Evolutionary conservation across 225 moss, liverwort and hornwort species (phyloP).

Genomic region (Pseudoscleropodium purum): DNA sequence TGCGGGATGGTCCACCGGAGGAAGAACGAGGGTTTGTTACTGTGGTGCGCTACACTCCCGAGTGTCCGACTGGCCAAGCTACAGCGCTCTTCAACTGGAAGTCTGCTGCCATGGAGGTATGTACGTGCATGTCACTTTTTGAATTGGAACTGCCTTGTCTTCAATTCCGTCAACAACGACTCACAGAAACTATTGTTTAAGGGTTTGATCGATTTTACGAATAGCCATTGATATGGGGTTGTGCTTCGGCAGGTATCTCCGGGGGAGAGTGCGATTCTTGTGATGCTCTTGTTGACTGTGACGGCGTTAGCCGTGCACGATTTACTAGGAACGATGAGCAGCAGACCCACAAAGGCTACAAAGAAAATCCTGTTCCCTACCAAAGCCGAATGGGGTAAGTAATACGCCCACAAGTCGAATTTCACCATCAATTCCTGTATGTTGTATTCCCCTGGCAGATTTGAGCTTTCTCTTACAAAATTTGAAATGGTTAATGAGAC

Average conservation of each 20-base stretch:
- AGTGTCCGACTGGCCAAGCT: constrained; percentile 36
- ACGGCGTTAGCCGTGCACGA: constrained; percentile 23
- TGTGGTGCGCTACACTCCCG: constrained; percentile 21
- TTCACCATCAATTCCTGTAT: not conserved
- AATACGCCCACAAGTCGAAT: not conserved
- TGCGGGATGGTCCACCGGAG: not conserved
- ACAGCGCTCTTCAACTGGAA: constrained; percentile 57
- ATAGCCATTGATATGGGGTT: not conserved
- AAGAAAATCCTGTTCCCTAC: constrained; percentile 1
- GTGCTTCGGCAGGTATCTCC: constrained; percentile 9
- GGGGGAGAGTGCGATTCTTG: constrained; percentile 26
- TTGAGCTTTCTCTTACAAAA: not conserved
- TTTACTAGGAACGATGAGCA: constrained; percentile 30
- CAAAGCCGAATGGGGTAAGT: constrained; percentile 33
- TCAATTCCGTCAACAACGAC: not conserved
- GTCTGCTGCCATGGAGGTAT: constrained; percentile 34
- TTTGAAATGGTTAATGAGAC: not conserved
- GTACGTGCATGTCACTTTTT: not conserved
- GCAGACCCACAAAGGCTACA: constrained; percentile 11
- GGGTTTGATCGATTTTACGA: not conserved
- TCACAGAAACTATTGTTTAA: not conserved
- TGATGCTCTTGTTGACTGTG: constrained; percentile 25
- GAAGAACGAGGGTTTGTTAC: constrained; percentile 37
- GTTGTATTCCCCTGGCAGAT: not conserved
- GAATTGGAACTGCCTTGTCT: not conserved